Evolutionary conservation across 2,329 filamentous ascomycete genomes (phyloP), one percentile per base, ranked within the genome.

Genomic region (Sphaerulina populicola): DNA sequence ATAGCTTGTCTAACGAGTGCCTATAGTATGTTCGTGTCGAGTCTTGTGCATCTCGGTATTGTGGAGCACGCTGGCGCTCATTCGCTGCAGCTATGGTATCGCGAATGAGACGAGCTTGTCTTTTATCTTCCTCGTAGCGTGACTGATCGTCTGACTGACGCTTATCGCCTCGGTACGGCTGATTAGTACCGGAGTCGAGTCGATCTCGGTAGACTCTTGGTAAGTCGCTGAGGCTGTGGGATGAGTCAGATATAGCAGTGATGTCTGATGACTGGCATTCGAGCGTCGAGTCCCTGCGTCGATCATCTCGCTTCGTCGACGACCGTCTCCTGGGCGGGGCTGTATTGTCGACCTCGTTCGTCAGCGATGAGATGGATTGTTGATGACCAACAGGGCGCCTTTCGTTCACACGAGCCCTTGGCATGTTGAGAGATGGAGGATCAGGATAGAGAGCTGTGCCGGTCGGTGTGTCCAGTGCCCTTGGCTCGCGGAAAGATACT

Each of bases 401-500:
- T 41, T 61, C 60, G 27, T 59, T 58, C 21, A 55, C 45, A 2
- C 14, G 27, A 1, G 57, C 55, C 31, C 57, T 49, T n/a, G 58
- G 57, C 31, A 57, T 47, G 10, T 56, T 51, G 2, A 58, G 47
- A 1, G 59, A 58, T n/a, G 57, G 57, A 9, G 58, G 52, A 8
- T 47, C 39, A 14, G 55, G 46, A 44, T 64, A 63, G n/a, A 60
- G 47, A 9, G 62, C 61, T 12, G 60, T 64, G 11, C 62, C 62
- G 39, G 57, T 59, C 2, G 54, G 39, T 6, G 45, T 38, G 8
- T 61, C 49, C 10, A 44, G 52, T 50, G 53, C 52, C 2, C n/a
- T 46, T 33, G 55, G 53, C 15, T 43, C 21, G 27, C 41, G 43
- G 21, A 52, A 52, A 6, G 49, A 47, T 4, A 53, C 37, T 31